Evolutionary conservation across 2,329 filamentous ascomycete genomes (phyloP).

Genomic region (Neofusicoccum ribis): DNA sequence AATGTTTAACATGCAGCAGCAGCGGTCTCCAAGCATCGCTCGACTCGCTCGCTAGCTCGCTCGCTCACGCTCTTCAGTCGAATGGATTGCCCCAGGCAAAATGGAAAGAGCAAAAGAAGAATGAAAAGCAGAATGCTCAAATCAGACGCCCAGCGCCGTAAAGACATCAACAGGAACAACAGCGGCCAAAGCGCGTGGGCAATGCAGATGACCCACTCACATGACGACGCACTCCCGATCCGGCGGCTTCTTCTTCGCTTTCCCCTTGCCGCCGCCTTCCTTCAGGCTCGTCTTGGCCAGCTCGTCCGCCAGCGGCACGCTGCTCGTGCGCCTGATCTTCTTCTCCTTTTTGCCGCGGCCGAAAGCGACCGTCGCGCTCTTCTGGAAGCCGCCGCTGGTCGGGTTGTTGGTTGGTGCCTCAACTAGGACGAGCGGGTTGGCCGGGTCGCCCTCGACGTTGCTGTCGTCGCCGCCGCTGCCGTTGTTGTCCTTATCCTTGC

Average conservation of each 20-base stretch:
- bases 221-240: slow-evolving; percentile 48
- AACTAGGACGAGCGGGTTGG: slow-evolving; percentile 16
- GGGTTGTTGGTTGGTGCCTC: slow-evolving; percentile 19
- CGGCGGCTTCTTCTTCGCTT: slow-evolving; percentile 30
- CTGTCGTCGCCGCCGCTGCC: not conserved
- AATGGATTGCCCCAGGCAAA: too few species aligned
- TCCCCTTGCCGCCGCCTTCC: slow-evolving; percentile 27
- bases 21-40: too few species aligned
- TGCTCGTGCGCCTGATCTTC: slow-evolving; percentile 30
- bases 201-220: slow-evolving; percentile 28
- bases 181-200: not conserved
- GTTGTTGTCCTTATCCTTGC: slow-evolving; percentile 1
- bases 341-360: slow-evolving; percentile 25
- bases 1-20: too few species aligned
- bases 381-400: slow-evolving; percentile 3
- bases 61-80: too few species aligned
- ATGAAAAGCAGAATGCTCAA: too few species aligned
- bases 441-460: slow-evolving; percentile 4
- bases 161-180: not conserved
- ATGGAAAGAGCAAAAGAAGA: too few species aligned
- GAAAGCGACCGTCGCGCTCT: slow-evolving; percentile 30
- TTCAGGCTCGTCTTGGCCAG: not conserved
- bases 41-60: too few species aligned
- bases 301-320: slow-evolving; percentile 16
- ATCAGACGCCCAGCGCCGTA: not conserved